Base-by-base conservation (phyloP, 2,329 filamentous ascomycete species). In the Colletotrichum musicola region DNA sequence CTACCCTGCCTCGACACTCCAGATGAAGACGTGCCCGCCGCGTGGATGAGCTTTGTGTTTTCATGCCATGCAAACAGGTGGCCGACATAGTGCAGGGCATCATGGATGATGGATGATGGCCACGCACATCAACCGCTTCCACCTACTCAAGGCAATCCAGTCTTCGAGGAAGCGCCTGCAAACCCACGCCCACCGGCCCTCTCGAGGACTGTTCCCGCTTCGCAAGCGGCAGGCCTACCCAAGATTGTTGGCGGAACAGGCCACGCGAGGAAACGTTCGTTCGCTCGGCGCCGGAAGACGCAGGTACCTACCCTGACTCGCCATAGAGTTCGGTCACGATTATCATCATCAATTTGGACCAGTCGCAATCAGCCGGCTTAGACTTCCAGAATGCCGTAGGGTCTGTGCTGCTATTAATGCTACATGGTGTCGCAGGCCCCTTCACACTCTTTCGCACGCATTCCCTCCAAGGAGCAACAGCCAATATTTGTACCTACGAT, bases 341-440 rank as follows among this genome's bases (percentile, higher is more conserved):
- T 49, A 69, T 69, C 56, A 30, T 69, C 62, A 69, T 69, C 66
- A 65, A 14, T 44, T 22, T 59, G 30, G 55, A 38, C 56, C 66
- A 69, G 66, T 69, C 62, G 62, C 62, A 69, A 69, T 69, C 66
- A 61, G 35, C 56, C 56, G 55, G 66, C 50, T 69, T 53, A 61
- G 50, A 47, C 62, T 68, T 66, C 50, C 62, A 61, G 56, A 35
- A 56, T 66, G 66, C 56, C 56, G 62, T 40, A 50, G 60, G 62
- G 56, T 53, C 66, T 51, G 66, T 66, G 66, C 62, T 51, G 18
- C 55, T 42, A 25, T 47, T 12, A 40, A 64, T 40, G 14, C 46
- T 47, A 42, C 40, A 14, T 12, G 9, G 12, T 16, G 13, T 42
- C 13, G 40, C 13, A 42, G 12, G 27, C 27, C 9, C 9, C 27